Conservation (phyloP, 2,329 filamentous ascomycete genomes). For the Microsporum ferrugineum region DNA sequence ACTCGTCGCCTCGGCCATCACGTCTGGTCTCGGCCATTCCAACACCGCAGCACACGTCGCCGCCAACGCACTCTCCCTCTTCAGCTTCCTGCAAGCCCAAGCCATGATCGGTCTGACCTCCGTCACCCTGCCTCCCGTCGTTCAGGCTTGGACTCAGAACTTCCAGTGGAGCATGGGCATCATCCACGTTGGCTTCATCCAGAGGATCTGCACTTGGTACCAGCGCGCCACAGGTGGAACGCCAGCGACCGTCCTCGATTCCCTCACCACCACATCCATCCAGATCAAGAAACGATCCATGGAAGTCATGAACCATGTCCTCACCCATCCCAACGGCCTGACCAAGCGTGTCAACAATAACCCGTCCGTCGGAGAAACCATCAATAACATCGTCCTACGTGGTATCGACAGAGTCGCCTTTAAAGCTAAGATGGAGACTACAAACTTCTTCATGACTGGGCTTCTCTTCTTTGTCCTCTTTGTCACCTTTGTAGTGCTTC, state of each 20-base stretch:
- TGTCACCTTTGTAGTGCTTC: conserved; percentile 59
- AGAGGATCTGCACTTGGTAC: conserved; percentile 87
- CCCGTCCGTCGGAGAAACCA: conserved; percentile 43
- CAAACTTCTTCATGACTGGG: conserved; percentile 88
- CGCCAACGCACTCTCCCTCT: conserved; percentile 84
- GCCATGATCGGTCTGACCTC: conserved; percentile 79
- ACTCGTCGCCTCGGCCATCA: conserved; percentile 72
- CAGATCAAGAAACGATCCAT: conserved; percentile 62
- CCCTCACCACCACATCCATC: conserved; percentile 64
- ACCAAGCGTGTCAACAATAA: conserved; percentile 43
- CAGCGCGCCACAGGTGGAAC: conserved; percentile 84
- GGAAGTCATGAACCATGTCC: conserved; percentile 19
- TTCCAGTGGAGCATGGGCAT: conserved; percentile 99
- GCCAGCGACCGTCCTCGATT: conserved; percentile 65
- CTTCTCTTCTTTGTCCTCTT: conserved; percentile 82
- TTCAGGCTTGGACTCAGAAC: conserved; percentile 88
- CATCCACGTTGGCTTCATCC: conserved; percentile 75
- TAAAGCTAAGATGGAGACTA: conserved; percentile 69
- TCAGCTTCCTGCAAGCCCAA: conserved; percentile 88
- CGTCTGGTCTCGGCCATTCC: conserved; percentile 80
- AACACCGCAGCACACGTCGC: conserved; percentile 93
- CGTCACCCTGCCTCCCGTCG: conserved; percentile 73
- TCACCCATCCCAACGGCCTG: conserved; percentile 22
- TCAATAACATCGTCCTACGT: conserved; percentile 46
- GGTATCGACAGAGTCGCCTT: conserved; percentile 88